Base-by-base conservation (phyloP, 768 basidiomycete species). In the Tricholoma sp. region DNA sequence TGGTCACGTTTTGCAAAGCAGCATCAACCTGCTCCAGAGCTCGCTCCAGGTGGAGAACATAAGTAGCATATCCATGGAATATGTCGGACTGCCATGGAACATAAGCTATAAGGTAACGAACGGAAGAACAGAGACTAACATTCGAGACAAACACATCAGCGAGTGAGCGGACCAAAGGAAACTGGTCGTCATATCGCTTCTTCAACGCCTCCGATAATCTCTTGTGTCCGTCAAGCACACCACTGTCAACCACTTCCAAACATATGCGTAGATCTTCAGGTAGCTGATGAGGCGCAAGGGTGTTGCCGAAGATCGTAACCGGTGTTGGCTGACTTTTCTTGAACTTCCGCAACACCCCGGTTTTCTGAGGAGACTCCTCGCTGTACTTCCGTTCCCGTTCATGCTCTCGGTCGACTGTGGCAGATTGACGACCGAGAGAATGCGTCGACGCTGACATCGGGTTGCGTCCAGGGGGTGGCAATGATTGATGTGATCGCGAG, bases 101-200 rank as follows among this genome's bases (percentile, higher is more conserved):
- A 68, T 65, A 29, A 52, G 57, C 54, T 11, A 14, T 9, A 45
- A 4, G 14, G 50, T 3, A 51, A 59, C 29, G 59, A 57, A 57
- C 32, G 59, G 43, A 19, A 12, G 50, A 22, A 59, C 22, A 21
- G 52, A n/a, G 55, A 79, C 89, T 72, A 69, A 96, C 94, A 74
- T 92, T 93, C 9, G 87, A 83, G 21, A 94, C 90, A 71, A 98
- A 98, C n/a, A 98, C 92, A 64, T 98, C 95, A 55, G 95, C 94
- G 37, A 98, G 79, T 27, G 88, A 90, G 53, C 95, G 80, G 34
- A 98, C 95, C 34, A 98, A 80, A 12, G 95, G 95, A 67, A 90
- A 98, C 63, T 98, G 95, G 63, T 97, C 93, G 55, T 96, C 94
- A 61, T 98, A 98, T 41, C 94, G 81, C 72, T 91, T 94, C 67